Base-by-base conservation (phyloP, 1,284 basidiomycete genomes). In the Melampsora larici-populina region DNA sequence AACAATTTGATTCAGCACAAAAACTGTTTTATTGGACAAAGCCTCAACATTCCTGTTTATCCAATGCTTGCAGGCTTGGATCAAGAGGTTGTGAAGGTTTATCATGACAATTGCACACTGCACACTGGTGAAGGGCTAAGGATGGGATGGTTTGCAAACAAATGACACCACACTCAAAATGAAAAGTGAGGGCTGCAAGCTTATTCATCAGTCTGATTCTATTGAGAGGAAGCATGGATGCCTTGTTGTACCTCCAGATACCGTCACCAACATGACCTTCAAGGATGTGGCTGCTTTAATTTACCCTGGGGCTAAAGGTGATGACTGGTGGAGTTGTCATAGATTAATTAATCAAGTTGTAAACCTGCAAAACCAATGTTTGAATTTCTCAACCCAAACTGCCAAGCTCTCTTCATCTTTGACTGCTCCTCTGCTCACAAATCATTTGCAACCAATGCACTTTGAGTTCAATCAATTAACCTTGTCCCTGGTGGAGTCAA, bases 221-320 rank as follows among this genome's bases (percentile, higher is more conserved):
- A 66, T 40, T 24, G 11, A 31, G 21, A 36, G 36, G 64, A 66
- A 18, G 36, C 26, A 26, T 11, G 64, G 64, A 29, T 11, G 64
- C 21, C 33, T 66, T 26, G 33, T 31, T 13, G 13, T 66, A 24
- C 36, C 64, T 40, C 7, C 11, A 66, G 64, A 66, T 49, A 40
- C 11, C 24, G 7, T 40, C 36, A 13, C 8, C 21, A 66, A 13
- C 11, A 13, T 63, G 9, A 9, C 60, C 11, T n/a, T 63, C 29
- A 63, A 24, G 24, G 36, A 68, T 68, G 31, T 46, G 26, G 66
- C 66, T 29, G 36, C 43, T 7, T 13, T 69, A 18, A 69, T 69
- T 43, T 69, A 69, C 48, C 66, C 66, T 2, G 66, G 66, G 11
- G 21, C 18, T 46, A 48, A 69, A 46, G 66, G 66, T 46, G 66